Evolutionary conservation across 495 filamentous ascomycete species (phyloP), one percentile per base, ranked within the genome.

Genomic region (Chaetomium cochliodes): DNA sequence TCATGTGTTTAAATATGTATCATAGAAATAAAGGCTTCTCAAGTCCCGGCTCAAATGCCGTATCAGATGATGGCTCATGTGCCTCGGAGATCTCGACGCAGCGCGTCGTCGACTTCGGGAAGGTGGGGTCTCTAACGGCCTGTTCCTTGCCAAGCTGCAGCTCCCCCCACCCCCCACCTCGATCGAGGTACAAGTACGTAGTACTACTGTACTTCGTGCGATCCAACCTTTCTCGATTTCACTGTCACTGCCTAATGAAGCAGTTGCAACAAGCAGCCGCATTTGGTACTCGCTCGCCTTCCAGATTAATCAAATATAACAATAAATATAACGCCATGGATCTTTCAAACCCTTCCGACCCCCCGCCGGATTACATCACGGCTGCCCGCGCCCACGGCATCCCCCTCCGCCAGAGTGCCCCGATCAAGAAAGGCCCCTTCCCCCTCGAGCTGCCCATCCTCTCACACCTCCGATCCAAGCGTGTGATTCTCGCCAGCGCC

Each of bases 401-500:
- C 16, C 72, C 68, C 22, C 65, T 74, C 64, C 72, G 72, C 13
- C 70, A 75, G 60, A 63, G 67, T 62, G 73, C 67, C 42, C 74
- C 73, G 22, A 66, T 67, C 65, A 63, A 61, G 41, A 71, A 67
- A 47, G 78, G 77, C 2, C 81, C 82, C 0, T 75, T 75, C 52
- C 91, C 91, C 22, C 85, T 98, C 62, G 75, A 88, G 67, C 84
- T 98, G 4, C 92, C 96, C 9, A 84, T 89, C 58, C 81, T 98
- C 26, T 85, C 84, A 60, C 76, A 82, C 71, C 84, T 98, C 56
- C 83, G 86, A 67, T 81, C 79, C 49, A 89, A 88, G 73, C 83
- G 93, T 63, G 84, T 93, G 11, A 89, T 98, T 69, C 87, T 98
- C 12, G 94, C 94, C 66, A 96, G 91, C 2, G 84, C 87, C 50